Conservation (phyloP, 1,284 basidiomycete genomes). For the Naganishia sp. region DNA sequence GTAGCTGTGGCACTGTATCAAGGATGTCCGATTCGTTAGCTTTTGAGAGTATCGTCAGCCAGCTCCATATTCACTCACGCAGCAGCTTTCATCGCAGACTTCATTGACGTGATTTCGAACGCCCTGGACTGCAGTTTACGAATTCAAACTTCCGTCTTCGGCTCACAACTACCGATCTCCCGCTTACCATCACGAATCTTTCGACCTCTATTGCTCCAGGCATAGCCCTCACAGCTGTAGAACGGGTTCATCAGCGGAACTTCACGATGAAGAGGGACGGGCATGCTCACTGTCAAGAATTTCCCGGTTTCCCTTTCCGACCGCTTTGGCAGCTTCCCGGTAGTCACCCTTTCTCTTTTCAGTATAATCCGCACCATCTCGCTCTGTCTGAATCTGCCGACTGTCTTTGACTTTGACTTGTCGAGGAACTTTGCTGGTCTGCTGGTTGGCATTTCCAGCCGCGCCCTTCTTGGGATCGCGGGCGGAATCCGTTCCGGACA, state of each 20-base stretch:
- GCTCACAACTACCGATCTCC: background rate
- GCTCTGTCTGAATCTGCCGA: conserved; percentile 16
- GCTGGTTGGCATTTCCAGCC: background rate
- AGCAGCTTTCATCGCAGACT: conserved; percentile 75
- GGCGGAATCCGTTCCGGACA: conserved; percentile 1
- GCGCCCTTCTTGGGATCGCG: conserved; percentile 3
- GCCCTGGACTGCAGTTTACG: conserved; percentile 64
- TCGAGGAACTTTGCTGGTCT: conserved; percentile 8
- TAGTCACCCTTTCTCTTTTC: background rate
- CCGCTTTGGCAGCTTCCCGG: conserved; percentile 24
- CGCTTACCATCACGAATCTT: conserved; percentile 73
- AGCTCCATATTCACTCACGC: conserved; percentile 57
- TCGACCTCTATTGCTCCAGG: conserved; percentile 80
- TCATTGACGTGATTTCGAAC: conserved; percentile 85
- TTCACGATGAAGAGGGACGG: background rate
- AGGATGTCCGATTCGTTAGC: background rate
- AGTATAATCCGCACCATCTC: background rate
- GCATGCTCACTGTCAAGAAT: conserved; percentile 14
- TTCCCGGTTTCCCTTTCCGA: conserved; percentile 24
- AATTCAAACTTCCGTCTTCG: background rate
- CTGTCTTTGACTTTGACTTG: conserved; percentile 25
- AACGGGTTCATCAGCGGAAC: background rate
- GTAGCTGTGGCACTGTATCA: conserved; percentile 50
- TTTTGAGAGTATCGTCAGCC: background rate
- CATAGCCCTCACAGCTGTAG: conserved; percentile 54